Conservation (phyloP, 192 early-diverging fungal genomes). For the Entomortierella beljakovae region DNA sequence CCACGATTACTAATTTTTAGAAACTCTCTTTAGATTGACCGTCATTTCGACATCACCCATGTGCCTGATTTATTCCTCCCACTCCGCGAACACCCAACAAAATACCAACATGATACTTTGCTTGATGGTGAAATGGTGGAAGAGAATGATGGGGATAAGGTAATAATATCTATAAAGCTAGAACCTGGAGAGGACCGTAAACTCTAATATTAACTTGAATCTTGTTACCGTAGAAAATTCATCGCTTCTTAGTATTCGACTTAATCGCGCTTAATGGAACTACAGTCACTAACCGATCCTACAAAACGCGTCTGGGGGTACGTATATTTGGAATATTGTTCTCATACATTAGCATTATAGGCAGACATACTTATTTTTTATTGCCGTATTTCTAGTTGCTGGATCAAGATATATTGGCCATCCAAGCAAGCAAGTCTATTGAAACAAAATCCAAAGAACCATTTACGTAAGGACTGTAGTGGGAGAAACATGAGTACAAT, state of each 20-base stretch:
- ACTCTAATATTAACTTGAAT: background rate
- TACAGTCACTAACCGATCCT: conserved; percentile 68
- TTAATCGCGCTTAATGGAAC: conserved; percentile 71
- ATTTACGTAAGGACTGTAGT: conserved; percentile 64
- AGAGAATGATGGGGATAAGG: conserved; percentile 66
- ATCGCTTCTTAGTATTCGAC: conserved; percentile 72
- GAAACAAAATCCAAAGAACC: conserved; percentile 61
- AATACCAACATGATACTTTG: conserved; percentile 73
- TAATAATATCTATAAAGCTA: too few relatives aligned
- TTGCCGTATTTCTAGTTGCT: conserved; percentile 59
- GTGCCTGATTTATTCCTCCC: conserved; percentile 70
- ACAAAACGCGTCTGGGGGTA: conserved; percentile 75
- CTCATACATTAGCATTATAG: background rate
- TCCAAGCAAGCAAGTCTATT: conserved; percentile 48
- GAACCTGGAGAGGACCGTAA: too few relatives aligned
- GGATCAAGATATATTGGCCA: conserved; percentile 70
- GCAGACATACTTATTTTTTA: background rate
- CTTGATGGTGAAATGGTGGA: conserved; percentile 83
- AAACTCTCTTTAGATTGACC: conserved; percentile 71
- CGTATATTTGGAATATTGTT: conserved; percentile 14
- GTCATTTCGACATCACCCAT: conserved; percentile 75
- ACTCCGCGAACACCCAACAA: conserved; percentile 51
- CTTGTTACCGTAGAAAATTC: conserved; percentile 39
- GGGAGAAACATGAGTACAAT: background rate
- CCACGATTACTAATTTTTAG: background rate